phyloP scores from a whole-genome alignment of 495 filamentous ascomycete genomes.

The Lentithecium fluviatile region DNA sequence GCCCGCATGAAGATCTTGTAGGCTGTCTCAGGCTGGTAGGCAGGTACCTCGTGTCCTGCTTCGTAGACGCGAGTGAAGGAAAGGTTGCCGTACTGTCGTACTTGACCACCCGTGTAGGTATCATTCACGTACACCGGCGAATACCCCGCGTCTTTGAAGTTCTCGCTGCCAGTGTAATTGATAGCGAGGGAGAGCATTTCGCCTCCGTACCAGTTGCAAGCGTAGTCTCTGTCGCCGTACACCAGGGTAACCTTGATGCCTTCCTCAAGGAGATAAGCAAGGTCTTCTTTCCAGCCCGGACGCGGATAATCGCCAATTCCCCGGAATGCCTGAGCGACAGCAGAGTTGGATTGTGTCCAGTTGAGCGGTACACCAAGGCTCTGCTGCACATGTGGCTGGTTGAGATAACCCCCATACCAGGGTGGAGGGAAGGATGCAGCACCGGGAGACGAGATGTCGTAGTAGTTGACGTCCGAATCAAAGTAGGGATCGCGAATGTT shows the following conservation, averaged over 20 bases:
- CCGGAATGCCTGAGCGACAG: constrained; percentile 29
- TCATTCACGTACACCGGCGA: constrained; percentile 54
- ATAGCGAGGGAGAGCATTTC: constrained; percentile 45
- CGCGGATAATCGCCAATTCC: constrained; percentile 51
- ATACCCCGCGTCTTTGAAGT: constrained; percentile 54
- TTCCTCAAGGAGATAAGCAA: constrained; percentile 53
- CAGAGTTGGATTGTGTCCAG: constrained; percentile 36
- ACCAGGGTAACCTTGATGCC: constrained; percentile 48
- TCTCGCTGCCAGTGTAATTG: constrained; percentile 35
- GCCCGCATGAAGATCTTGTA: constrained; percentile 57
- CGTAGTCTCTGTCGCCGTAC: constrained; percentile 56
- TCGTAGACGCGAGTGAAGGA: constrained; percentile 61
- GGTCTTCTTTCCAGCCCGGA: constrained; percentile 48
- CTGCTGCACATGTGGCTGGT: constrained; percentile 36
- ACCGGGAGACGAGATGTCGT: constrained; percentile 29
- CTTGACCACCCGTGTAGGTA: constrained; percentile 53
- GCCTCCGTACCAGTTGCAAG: constrained; percentile 64
- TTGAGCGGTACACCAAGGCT: constrained; percentile 39
- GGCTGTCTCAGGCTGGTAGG: constrained; percentile 58
- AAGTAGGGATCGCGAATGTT: constrained; percentile 51
- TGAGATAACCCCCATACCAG: constrained; percentile 34
- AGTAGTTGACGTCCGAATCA: constrained; percentile 42
- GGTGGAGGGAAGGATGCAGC: constrained; percentile 32
- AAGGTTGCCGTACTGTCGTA: constrained; percentile 59
- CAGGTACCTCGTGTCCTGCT: constrained; percentile 61